Conservation (phyloP, 345 rosid species). For the Carallia brachiata region DNA sequence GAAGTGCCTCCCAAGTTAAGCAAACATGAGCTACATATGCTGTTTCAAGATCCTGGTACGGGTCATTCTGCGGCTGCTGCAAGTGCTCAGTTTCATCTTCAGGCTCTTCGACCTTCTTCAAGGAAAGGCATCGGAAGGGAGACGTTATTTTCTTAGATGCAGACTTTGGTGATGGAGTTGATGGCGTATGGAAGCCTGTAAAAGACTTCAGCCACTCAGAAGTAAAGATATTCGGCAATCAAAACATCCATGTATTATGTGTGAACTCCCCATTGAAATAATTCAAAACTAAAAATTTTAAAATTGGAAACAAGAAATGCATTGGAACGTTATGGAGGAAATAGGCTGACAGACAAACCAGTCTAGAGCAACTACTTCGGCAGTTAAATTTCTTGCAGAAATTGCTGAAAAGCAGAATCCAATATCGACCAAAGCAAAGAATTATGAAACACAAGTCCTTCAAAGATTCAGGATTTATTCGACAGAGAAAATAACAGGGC, state of each 20-base stretch:
- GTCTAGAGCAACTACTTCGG: too few species aligned
- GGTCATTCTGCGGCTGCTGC: constrained; percentile 44
- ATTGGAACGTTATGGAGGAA: too few species aligned
- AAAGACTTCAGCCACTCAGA: background rate
- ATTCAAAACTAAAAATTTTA: too few species aligned
- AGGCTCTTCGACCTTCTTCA: constrained; percentile 65
- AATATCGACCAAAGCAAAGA: background rate
- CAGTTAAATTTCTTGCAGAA: too few species aligned
- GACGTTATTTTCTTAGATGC: constrained; percentile 74
- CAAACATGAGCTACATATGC: constrained; percentile 94
- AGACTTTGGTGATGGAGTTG: constrained; percentile 79
- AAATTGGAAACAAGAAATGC: too few species aligned
- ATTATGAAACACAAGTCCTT: background rate
- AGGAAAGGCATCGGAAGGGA: constrained; percentile 84
- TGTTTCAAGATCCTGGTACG: constrained; percentile 70
- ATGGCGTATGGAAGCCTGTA: constrained; percentile 48
- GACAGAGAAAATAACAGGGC: constrained; percentile 10
- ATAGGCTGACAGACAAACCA: too few species aligned
- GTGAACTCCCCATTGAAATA: too few species aligned
- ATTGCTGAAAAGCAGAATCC: too few species aligned
- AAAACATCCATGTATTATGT: too few species aligned
- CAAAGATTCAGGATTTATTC: background rate
- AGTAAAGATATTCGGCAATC: background rate
- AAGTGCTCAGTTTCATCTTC: constrained; percentile 65
- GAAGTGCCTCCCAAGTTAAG: constrained; percentile 98